Evolutionary conservation across 345 rosid genomes (phyloP), one percentile per base, ranked within the genome.

Genomic region (Boechera retrofracta): DNA sequence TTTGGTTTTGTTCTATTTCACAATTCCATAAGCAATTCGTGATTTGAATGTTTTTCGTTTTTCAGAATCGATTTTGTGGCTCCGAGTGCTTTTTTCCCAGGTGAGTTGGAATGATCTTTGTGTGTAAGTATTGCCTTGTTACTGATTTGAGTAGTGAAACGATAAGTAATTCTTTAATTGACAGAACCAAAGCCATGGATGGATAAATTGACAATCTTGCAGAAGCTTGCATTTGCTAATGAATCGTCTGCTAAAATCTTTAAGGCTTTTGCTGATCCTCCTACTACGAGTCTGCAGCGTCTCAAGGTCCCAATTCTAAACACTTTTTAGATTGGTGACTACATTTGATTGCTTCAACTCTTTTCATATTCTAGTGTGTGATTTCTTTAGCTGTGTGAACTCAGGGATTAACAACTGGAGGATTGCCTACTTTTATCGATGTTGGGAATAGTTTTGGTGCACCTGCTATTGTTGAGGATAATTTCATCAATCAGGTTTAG

Each of bases 211-310:
- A 76, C 67, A 51, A 83, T 92, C 38, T 79, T 94, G 67, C 97
- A 90, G 80, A 88, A 82, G 75, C 58, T 87, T 76, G 97, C 97
- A 8, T 85, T 72, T 74, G 64, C 48, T 21, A 61, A 87, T 55
- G 80, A 87, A 16, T 84, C 93, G 1, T 85, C 96, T 38, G 89
- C 97, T 45, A 89, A 80, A 82, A 88, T 94, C 58, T 94, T 92
- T 82, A 92, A 90, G 81, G 98, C 98, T 53, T 86, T 92, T 75
- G 96, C 98, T n/a, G 97, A 94, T 75, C 98, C 98, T 70, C 98
- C 98, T 24, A 94, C 98, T 1, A 94, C 98, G 7, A 94, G 96
- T 78, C 84, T 92, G 74, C 98, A 92, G 77, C 89, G 98, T 63
- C 82, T 94, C 77, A 94, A 92, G 92, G 97, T 91, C 39, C 10